Percentiles rank a stretch among this genome's conserved stretches.
Evolutionary conservation across 2,329 filamentous ascomycete genomes (phyloP).

Genomic region (Pochonia chlamydosporia): DNA sequence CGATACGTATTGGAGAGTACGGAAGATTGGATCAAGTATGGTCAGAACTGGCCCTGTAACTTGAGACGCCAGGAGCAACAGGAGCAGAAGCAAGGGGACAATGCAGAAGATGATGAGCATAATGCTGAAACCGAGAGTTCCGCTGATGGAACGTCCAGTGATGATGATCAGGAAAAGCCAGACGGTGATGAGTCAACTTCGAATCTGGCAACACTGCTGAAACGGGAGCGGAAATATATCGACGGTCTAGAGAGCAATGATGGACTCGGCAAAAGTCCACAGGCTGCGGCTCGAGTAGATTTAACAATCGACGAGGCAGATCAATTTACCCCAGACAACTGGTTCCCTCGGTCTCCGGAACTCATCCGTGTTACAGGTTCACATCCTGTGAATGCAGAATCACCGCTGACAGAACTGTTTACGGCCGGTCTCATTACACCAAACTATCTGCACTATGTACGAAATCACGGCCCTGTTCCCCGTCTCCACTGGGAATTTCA

Average conservation of each 20-base stretch:
- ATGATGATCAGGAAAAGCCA: slow-evolving; percentile 10
- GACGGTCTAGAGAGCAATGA: slow-evolving; percentile 32
- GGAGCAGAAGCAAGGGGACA: slow-evolving; percentile 2
- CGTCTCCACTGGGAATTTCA: slow-evolving; percentile 43
- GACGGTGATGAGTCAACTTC: no score
- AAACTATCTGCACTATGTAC: slow-evolving; percentile 44
- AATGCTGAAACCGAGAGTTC: slow-evolving; percentile 15
- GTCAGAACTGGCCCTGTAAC: slow-evolving; percentile 43
- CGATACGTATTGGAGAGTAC: slow-evolving; percentile 42
- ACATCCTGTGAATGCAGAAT: slow-evolving; percentile 46
- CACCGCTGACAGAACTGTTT: slow-evolving; percentile 33
- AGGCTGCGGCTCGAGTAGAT: slow-evolving; percentile 13
- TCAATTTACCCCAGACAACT: slow-evolving; percentile 47
- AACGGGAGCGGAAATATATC: slow-evolving; percentile 38
- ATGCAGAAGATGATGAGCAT: slow-evolving; percentile 8
- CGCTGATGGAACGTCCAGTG: no score
- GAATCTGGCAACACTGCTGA: no score
- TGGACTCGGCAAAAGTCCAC: slow-evolving; percentile 18
- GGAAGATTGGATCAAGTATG: slow-evolving; percentile 42
- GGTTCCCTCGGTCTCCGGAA: slow-evolving; percentile 40
- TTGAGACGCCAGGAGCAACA: slow-evolving; percentile 18
- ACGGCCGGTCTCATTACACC: slow-evolving; percentile 44
- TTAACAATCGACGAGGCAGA: slow-evolving; percentile 25
- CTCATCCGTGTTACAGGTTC: slow-evolving; percentile 46
- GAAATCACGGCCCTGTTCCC: slow-evolving; percentile 47